phyloP scores from a whole-genome alignment of 352 stramenopile genomes.

The Phytophthora megakarya region DNA sequence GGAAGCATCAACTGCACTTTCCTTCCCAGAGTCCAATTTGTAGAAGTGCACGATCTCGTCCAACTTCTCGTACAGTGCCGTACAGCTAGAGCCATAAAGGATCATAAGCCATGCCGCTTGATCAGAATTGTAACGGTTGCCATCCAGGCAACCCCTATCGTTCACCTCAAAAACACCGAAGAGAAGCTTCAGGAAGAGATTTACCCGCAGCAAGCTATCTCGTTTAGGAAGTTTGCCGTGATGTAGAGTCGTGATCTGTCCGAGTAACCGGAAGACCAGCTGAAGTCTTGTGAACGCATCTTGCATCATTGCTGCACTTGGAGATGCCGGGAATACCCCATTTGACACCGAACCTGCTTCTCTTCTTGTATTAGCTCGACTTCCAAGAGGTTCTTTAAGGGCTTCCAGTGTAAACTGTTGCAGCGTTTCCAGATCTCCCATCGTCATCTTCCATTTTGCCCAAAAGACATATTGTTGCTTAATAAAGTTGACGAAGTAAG shows the following conservation, averaged over 20 bases:
- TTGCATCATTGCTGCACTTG: conserved; percentile 68
- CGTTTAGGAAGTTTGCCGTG: conserved; percentile 50
- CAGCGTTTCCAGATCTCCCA: conserved; percentile 58
- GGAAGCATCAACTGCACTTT: conserved; percentile 8
- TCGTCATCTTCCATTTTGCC: conserved; percentile 75
- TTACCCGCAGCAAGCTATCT: conserved; percentile 54
- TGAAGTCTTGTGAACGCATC: conserved; percentile 79
- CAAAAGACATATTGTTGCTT: conserved; percentile 77
- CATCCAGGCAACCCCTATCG: conserved; percentile 47
- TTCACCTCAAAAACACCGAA: conserved; percentile 74
- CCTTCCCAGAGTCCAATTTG: conserved; percentile 37
- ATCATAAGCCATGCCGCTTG: conserved; percentile 67
- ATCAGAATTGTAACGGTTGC: conserved; percentile 38
- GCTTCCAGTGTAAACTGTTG: conserved; percentile 63
- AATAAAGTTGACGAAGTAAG: conserved; percentile 89
- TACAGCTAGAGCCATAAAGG: conserved; percentile 73
- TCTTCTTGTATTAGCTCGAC: conserved; percentile 18
- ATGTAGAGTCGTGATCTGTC: conserved; percentile 71
- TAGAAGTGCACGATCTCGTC: conserved; percentile 81
- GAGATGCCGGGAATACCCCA: conserved; percentile 45
- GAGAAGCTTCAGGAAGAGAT: conserved; percentile 57
- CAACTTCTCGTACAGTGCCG: conserved; percentile 80
- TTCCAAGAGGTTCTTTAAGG: conserved; percentile 57
- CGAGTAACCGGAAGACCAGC: conserved; percentile 59
- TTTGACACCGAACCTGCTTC: neutral